Percentiles rank a stretch among this genome's conserved stretches.
These are phyloP conservation scores for Carex scoparia DNA, from an alignment of 176 grass and related monocot genomes.

Conservation along the genomic window DNA sequence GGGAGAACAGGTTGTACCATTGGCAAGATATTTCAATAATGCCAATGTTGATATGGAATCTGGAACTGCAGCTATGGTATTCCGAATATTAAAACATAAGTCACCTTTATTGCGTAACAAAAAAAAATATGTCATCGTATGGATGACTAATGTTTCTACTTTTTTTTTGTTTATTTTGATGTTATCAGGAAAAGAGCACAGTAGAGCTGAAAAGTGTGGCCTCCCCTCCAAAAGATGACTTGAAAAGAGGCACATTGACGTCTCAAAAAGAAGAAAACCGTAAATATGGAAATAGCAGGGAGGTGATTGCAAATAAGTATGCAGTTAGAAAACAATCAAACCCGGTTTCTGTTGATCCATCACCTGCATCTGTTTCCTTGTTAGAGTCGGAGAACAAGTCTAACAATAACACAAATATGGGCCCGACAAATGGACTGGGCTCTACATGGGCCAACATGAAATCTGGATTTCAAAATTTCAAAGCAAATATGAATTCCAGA, in stretches of 20 bases:
- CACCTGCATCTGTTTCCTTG: constrained; percentile 63
- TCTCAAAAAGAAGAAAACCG: constrained; percentile 28
- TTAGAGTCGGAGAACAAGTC: constrained; percentile 51
- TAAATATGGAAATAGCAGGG: constrained; percentile 57
- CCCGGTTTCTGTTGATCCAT: constrained; percentile 36
- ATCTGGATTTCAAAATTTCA: constrained; percentile 89
- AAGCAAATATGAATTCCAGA: constrained; percentile 64
- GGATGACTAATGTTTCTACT: background rate
- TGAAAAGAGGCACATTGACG: constrained; percentile 16
- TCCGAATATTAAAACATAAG: background rate
- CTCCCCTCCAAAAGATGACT: constrained; percentile 40
- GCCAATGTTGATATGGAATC: constrained; percentile 62
- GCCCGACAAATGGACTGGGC: constrained; percentile 41
- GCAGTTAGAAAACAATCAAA: constrained; percentile 61
- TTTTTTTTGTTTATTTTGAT: background rate
- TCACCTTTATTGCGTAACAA: background rate
- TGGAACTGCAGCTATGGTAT: constrained; percentile 42
- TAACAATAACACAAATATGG: background rate
- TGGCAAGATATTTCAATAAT: constrained; percentile 91
- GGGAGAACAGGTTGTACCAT: constrained; percentile 88
- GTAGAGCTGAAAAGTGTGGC: constrained; percentile 49
- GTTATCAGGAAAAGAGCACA: constrained; percentile 46
- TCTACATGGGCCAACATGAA: constrained; percentile 90
- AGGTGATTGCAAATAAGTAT: constrained; percentile 71
- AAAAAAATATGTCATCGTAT: constrained; percentile 12